Percentiles rank a stretch among this genome's conserved stretches.
phyloP scores from a whole-genome alignment of 768 basidiomycete genomes.

The Goffeauzyma gilvescens region DNA sequence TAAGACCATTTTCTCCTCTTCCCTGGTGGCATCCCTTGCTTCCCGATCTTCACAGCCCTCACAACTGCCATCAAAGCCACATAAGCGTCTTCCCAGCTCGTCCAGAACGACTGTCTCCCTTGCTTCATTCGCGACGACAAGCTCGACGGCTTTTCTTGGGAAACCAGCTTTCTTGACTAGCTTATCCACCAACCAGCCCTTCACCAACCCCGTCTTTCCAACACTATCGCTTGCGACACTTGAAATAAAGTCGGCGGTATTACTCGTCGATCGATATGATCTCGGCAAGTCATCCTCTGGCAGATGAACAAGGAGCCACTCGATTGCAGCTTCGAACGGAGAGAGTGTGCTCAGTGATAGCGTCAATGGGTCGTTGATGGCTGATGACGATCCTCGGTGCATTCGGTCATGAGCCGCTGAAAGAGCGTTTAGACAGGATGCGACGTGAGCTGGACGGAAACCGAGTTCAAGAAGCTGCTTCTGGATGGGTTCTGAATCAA shows the following conservation, averaged over 20 bases:
- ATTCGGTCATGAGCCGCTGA: constrained; percentile 20
- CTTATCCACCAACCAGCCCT: constrained; percentile 61
- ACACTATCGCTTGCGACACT: constrained; percentile 17
- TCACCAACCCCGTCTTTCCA: constrained; percentile 37
- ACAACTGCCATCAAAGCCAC: constrained; percentile 24
- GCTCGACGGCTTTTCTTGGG: constrained; percentile 51
- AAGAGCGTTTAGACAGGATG: constrained; percentile 40
- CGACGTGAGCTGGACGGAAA: constrained; percentile 39
- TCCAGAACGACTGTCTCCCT: constrained; percentile 38
- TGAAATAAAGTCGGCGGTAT: constrained; percentile 28
- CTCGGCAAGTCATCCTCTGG: constrained; percentile 72
- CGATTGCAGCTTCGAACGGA: constrained; percentile 58
- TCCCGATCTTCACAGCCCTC: constrained; percentile 27
- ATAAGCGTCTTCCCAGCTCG: constrained; percentile 34
- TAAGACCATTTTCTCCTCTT: constrained; percentile 33
- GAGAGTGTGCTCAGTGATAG: constrained; percentile 38
- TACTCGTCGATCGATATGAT: constrained; percentile 24
- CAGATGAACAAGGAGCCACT: constrained; percentile 61
- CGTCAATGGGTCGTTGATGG: constrained; percentile 40
- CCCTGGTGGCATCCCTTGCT: constrained; percentile 19
- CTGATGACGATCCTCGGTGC: constrained; percentile 34
- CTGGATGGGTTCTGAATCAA: constrained; percentile 37
- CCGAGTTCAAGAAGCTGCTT: constrained; percentile 47
- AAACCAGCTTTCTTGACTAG: constrained; percentile 68
- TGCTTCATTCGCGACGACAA: constrained; percentile 35